phyloP scores from a whole-genome alignment of 2,329 filamentous ascomycete species.

The Emmonsiellopsis sp. region DNA sequence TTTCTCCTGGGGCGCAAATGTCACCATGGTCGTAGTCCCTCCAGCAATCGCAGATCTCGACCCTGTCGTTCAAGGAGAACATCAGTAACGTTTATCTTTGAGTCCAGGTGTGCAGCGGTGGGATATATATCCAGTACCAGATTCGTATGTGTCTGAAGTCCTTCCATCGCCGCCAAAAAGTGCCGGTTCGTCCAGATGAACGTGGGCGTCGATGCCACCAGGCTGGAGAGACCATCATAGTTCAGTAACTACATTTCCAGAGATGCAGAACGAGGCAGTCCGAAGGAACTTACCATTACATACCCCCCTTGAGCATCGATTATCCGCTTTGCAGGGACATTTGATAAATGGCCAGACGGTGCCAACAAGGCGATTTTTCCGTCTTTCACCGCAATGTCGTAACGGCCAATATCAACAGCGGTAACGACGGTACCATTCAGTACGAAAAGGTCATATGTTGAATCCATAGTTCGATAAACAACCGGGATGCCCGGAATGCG shows the following conservation, averaged over 20 bases:
- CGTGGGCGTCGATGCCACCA: constrained; percentile 40
- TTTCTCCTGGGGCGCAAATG: constrained; percentile 41
- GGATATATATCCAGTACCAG: neutral
- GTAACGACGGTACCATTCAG: constrained; percentile 39
- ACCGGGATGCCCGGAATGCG: too few relatives aligned
- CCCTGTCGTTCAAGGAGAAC: constrained; percentile 14
- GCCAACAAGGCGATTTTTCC: constrained; percentile 36
- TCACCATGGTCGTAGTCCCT: constrained; percentile 42
- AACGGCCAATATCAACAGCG: constrained; percentile 32
- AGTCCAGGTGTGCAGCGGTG: neutral
- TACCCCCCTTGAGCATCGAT: constrained; percentile 38
- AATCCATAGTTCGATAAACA: neutral
- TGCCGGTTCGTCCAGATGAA: constrained; percentile 29
- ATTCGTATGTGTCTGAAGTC: neutral
- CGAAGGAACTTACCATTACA: constrained; percentile 25
- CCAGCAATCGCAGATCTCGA: constrained; percentile 40
- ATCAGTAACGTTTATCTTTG: neutral
- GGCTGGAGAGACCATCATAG: constrained; percentile 7
- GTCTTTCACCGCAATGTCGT: constrained; percentile 36
- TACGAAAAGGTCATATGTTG: constrained; percentile 31
- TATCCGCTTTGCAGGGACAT: constrained; percentile 20
- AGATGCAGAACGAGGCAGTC: neutral
- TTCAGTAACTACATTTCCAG: neutral
- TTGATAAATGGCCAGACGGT: constrained; percentile 27
- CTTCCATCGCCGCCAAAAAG: neutral